phyloP scores from a whole-genome alignment of 208 protist genomes.

The Tritrichomonas musculus region DNA sequence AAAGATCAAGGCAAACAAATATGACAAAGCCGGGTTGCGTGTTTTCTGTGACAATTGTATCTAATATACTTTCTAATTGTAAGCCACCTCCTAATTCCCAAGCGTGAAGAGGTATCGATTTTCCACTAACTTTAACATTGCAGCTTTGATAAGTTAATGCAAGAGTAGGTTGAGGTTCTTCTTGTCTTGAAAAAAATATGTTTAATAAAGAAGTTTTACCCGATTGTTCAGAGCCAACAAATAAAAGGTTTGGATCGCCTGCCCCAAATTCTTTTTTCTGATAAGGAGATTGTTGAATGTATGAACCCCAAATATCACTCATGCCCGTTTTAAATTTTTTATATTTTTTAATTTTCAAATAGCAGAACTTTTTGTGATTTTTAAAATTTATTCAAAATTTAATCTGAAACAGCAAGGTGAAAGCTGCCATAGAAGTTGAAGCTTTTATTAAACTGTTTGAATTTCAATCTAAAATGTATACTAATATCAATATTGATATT shows the following conservation, averaged over 20 bases:
- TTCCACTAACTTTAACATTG: neutral
- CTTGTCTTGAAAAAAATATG: neutral
- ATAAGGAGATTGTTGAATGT: neutral
- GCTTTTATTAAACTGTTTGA: no score
- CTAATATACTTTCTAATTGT: neutral
- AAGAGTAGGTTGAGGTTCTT: neutral
- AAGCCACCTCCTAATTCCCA: slow-evolving; percentile 4
- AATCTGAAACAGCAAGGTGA: no score
- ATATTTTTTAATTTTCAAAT: no score
- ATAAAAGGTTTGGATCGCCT: neutral
- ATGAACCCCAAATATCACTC: neutral
- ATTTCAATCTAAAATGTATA: no score
- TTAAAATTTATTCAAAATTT: no score
- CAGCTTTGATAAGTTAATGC: slow-evolving; percentile 8
- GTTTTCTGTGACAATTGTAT: neutral
- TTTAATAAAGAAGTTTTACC: neutral
- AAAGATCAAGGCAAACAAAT: slow-evolving; percentile 5
- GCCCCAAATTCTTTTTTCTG: neutral
- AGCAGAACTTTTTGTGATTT: no score
- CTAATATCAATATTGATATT: no score
- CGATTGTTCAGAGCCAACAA: neutral
- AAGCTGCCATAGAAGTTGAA: no score
- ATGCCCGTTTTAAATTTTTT: neutral
- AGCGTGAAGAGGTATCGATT: neutral
- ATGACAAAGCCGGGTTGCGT: neutral